Percentiles rank a stretch among this genome's conserved stretches.
Conservation (phyloP, 352 stramenopile species). For the Phytopythium cucurbitacearum region DNA sequence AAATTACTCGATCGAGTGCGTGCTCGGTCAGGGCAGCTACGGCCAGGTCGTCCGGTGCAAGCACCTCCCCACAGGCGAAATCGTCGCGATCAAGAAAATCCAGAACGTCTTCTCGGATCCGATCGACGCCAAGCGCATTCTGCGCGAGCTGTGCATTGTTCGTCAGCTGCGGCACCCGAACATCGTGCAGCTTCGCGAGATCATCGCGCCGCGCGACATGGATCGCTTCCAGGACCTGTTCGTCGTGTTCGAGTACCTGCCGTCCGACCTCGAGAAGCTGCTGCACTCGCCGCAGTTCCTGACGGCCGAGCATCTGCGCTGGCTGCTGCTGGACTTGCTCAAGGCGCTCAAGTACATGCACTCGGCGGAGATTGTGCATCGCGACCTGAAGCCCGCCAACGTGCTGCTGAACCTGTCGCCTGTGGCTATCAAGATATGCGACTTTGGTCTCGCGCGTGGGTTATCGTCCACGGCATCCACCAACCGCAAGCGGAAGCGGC, state of each 20-base stretch:
- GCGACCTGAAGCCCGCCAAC: constrained; percentile 87
- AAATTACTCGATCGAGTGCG: constrained; percentile 82
- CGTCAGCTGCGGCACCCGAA: constrained; percentile 82
- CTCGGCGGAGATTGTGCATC: constrained; percentile 85
- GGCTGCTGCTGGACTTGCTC: constrained; percentile 79
- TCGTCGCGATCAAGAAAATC: constrained; percentile 89
- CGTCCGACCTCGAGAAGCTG: constrained; percentile 81
- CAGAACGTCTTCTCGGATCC: constrained; percentile 87
- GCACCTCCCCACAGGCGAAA: constrained; percentile 81
- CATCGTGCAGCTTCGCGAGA: constrained; percentile 86
- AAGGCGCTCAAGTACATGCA: constrained; percentile 91
- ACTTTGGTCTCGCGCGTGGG: constrained; percentile 76
- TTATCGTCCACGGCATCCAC: constrained; percentile 61
- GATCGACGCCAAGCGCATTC: constrained; percentile 84
- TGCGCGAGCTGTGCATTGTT: constrained; percentile 81
- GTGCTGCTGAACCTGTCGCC: constrained; percentile 84
- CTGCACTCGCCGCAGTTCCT: constrained; percentile 84
- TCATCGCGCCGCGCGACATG: constrained; percentile 74
- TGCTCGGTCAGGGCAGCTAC: constrained; percentile 82
- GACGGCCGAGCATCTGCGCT: constrained; percentile 78
- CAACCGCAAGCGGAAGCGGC: constrained; percentile 61
- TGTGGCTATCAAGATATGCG: constrained; percentile 85
- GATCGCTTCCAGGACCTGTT: constrained; percentile 78
- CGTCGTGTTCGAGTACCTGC: constrained; percentile 84
- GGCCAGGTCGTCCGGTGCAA: constrained; percentile 86